Base-by-base conservation (phyloP, 2,329 filamentous ascomycete genomes). In the Aspergillus versicolor region DNA sequence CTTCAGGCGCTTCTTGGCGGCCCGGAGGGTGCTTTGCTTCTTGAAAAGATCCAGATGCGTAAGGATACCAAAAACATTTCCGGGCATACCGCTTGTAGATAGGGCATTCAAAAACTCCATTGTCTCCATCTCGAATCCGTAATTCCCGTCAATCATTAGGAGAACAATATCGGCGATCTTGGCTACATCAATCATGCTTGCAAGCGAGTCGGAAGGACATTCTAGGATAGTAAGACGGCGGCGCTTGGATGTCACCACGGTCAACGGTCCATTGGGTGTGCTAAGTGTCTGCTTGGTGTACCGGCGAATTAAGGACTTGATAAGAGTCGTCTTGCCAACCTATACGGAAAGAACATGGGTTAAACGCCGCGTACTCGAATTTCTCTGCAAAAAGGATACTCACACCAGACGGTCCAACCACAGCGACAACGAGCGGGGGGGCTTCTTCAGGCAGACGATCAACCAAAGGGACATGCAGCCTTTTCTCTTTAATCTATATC, bases 51-150 rank as follows among this genome's bases (percentile, higher is more conserved):
- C 94, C 59, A 99, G 81, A 79, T 99, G 95, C 15, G 94, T 97
- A 44, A 99, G 83, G 56, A 99, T 92, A 52, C 94, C 94, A 71
- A 99, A 97, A 38, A 99, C 92, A 67, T 99, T 99, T 63, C 94
- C 93, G 0, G 95, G 94, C 93, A 99, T 97, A 74, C 94, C 94
- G 30, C 90, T 96, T 2, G 91, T 86, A n/a, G 90, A 89, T 50
- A 99, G 81, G 17, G 97, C 88, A 67, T 97, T 97, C 70, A 99
- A 79, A 61, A 99, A 99, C 76, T 99, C 94, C 94, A 99, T 99
- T 0, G 94, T 99, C 82, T 99, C 94, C 94, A 99, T 99, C 77
- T 99, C 94, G 71, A 99, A 99, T 13, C 94, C 95, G 69, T 90
- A 99, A 77, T 97, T 97, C 55, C 94, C 95, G 71, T 99, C 94